phyloP scores from a whole-genome alignment of 2,329 filamentous ascomycete species.

The Coniochaeta sp. region DNA sequence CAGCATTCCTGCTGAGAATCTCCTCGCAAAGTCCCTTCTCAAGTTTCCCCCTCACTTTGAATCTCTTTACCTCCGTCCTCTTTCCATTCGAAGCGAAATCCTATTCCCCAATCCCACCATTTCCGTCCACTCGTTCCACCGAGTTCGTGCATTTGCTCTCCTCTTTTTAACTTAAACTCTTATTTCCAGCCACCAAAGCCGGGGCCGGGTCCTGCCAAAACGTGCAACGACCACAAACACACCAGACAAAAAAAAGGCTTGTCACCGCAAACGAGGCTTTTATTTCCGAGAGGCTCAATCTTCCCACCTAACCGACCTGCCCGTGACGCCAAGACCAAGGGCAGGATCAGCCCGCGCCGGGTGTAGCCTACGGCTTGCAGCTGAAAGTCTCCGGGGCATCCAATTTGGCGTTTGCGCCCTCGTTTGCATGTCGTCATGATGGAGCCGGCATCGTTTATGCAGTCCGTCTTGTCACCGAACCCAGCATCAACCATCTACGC shows the following conservation, averaged over 20 bases:
- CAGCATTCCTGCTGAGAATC: background rate
- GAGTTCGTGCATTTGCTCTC: background rate
- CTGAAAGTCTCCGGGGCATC: background rate
- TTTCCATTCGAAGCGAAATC: background rate
- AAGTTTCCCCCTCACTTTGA: background rate
- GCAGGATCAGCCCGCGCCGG: background rate
- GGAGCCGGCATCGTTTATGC: background rate
- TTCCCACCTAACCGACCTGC: background rate
- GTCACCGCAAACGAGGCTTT: background rate
- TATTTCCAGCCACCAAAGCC: slow-evolving; percentile 3
- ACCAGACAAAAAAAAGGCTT: background rate
- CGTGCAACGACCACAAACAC: background rate
- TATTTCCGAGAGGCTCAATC: background rate
- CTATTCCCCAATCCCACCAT: background rate
- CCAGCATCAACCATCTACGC: background rate
- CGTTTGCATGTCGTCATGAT: slow-evolving; percentile 1
- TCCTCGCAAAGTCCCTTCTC: background rate
- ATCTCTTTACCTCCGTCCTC: background rate
- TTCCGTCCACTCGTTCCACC: background rate
- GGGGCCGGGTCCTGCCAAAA: background rate
- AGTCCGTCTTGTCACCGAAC: background rate
- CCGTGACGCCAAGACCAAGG: background rate
- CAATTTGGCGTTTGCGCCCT: background rate
- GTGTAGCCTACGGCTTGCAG: background rate
- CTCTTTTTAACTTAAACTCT: background rate